Evolutionary conservation across 805 yeast genomes (phyloP).

Genomic region (Metschnikowia corniflorae): DNA sequence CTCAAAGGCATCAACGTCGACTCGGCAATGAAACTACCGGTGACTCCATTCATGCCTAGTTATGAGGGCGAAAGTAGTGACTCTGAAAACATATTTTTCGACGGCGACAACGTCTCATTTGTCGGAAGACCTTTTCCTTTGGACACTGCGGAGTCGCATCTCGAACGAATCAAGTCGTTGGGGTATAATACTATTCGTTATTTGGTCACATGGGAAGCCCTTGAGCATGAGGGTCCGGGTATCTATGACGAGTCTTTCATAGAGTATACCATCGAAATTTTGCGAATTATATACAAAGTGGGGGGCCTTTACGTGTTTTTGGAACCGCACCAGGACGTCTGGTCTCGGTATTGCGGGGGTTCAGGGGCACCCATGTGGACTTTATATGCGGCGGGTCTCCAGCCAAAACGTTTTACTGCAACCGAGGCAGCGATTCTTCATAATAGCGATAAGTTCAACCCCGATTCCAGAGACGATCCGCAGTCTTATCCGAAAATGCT

Average conservation of each 20-base stretch:
- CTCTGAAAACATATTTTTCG: slow-evolving; percentile 49
- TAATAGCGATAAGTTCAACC: slow-evolving; percentile 40
- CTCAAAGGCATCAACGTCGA: slow-evolving; percentile 82
- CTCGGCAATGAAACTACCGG: slow-evolving; percentile 69
- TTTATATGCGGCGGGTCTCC: slow-evolving; percentile 78
- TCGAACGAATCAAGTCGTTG: slow-evolving; percentile 67
- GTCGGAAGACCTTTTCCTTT: slow-evolving; percentile 79
- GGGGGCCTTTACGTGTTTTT: slow-evolving; percentile 78
- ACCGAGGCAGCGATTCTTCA: slow-evolving; percentile 84
- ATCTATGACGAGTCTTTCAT: slow-evolving; percentile 73
- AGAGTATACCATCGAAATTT: slow-evolving; percentile 60
- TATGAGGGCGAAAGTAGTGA: slow-evolving; percentile 36
- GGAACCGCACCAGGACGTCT: slow-evolving; percentile 92
- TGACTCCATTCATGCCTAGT: slow-evolving; percentile 46
- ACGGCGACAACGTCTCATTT: slow-evolving; percentile 75
- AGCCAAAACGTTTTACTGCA: slow-evolving; percentile 64
- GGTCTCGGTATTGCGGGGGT: slow-evolving; percentile 89
- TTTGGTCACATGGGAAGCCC: slow-evolving; percentile 85
- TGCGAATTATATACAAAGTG: slow-evolving; percentile 51
- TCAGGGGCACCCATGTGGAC: slow-evolving; percentile 97
- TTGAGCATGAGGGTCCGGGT: slow-evolving; percentile 87
- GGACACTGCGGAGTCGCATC: slow-evolving; percentile 66
- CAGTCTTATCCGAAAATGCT: slow-evolving; percentile 77
- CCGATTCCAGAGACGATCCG: slow-evolving; percentile 30
- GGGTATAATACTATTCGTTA: slow-evolving; percentile 81